These are phyloP conservation scores for Camelina laxa DNA, from an alignment of 345 rosid genomes.

Conservation along the genomic window DNA sequence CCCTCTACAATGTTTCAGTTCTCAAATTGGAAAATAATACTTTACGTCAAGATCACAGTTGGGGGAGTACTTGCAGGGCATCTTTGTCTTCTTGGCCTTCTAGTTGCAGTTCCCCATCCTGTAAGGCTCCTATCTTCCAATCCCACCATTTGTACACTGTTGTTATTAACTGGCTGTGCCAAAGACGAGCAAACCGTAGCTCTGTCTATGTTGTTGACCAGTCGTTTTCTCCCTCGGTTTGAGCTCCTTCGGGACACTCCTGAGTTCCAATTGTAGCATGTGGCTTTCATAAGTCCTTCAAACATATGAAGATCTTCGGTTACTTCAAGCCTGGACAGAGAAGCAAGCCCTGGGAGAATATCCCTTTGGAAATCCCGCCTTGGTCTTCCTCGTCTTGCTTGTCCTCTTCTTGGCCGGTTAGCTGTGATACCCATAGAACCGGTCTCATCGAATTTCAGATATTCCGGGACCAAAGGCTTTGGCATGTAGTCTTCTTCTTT, in stretches of 20 bases:
- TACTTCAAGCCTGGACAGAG: constrained; percentile 88
- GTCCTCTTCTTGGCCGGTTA: constrained; percentile 70
- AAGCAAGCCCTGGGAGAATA: constrained; percentile 88
- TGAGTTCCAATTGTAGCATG: constrained; percentile 68
- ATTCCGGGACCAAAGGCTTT: constrained; percentile 66
- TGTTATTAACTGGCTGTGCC: constrained; percentile 58
- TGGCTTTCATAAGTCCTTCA: constrained; percentile 86
- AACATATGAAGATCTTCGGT: constrained; percentile 91
- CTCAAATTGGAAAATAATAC: constrained; percentile 38
- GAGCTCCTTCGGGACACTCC: constrained; percentile 76
- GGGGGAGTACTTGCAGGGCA: constrained; percentile 80
- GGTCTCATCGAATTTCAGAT: constrained; percentile 55
- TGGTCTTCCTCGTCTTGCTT: constrained; percentile 91
- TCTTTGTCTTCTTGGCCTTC: constrained; percentile 91
- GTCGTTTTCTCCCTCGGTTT: constrained; percentile 73
- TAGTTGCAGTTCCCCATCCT: constrained; percentile 92
- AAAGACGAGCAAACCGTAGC: constrained; percentile 52
- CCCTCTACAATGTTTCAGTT: constrained; percentile 48
- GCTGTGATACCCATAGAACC: constrained; percentile 44
- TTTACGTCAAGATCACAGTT: constrained; percentile 56
- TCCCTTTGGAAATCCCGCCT: constrained; percentile 98
- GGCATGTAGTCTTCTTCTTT: constrained; percentile 91
- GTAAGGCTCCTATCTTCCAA: constrained; percentile 79
- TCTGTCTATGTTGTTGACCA: constrained; percentile 49
- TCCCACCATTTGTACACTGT: constrained; percentile 56